These are phyloP conservation scores for Ciborinia camelliae DNA, from an alignment of 2,329 filamentous ascomycete species.

Conservation along the genomic window DNA sequence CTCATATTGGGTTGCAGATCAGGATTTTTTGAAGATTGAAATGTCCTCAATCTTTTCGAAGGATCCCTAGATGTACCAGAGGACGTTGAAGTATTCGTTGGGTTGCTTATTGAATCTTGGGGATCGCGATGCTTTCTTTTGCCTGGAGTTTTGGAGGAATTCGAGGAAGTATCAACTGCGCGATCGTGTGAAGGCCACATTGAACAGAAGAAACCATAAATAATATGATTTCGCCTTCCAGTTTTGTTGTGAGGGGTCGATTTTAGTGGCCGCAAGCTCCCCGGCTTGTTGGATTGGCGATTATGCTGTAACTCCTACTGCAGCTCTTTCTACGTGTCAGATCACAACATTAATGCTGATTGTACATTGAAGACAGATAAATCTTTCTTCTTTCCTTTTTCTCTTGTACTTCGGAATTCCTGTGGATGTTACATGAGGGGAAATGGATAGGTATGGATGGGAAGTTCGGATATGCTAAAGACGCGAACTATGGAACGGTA, in stretches of 20 bases:
- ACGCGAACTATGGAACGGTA: not conserved
- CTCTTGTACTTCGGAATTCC: not conserved
- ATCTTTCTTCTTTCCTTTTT: not conserved
- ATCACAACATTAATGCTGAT: constrained; percentile 16
- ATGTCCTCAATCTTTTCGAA: constrained; percentile 75
- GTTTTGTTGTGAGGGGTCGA: constrained; percentile 15
- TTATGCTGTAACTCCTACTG: constrained; percentile 10
- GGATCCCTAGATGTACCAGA: constrained; percentile 6
- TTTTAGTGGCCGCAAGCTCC: constrained; percentile 17
- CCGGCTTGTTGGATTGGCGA: constrained; percentile 3
- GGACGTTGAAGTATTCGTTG: not conserved
- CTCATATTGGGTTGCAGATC: constrained; percentile 28
- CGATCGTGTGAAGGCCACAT: constrained; percentile 35
- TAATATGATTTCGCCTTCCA: constrained; percentile 16
- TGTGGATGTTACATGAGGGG: constrained; percentile 10
- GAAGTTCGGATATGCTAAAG: not conserved
- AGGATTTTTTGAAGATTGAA: constrained; percentile 46
- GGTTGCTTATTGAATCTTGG: constrained; percentile 16
- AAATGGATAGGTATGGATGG: not conserved
- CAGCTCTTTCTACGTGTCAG: constrained; percentile 13
- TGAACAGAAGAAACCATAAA: constrained; percentile 32
- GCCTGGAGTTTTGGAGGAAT: constrained; percentile 15
- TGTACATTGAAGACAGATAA: not conserved
- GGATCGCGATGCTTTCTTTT: constrained; percentile 28
- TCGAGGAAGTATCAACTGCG: constrained; percentile 27